A percentile compares a stretch with the other conserved stretches of the same genome.
phyloP scores from a whole-genome alignment of 2,329 filamentous ascomycete genomes.

The Coniochaeta sp. region DNA sequence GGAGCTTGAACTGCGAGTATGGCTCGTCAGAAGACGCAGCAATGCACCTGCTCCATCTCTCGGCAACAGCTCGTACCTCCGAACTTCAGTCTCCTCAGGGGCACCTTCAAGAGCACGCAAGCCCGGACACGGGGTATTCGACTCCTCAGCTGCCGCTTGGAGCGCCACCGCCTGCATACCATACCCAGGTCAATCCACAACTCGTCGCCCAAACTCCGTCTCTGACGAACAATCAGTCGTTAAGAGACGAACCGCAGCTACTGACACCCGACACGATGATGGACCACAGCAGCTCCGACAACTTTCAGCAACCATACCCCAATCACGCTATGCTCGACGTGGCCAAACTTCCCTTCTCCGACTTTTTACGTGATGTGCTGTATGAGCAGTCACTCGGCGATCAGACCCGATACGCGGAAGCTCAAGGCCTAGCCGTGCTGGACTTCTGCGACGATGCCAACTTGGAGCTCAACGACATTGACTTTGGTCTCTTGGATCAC shows the following conservation, averaged over 20 bases:
- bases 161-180: neutral
- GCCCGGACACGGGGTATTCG: conserved; percentile 8
- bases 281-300: conserved; percentile 19
- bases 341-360: conserved; percentile 35
- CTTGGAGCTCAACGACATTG: conserved; percentile 43
- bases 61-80: conserved; percentile 25
- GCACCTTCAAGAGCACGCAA: conserved; percentile 5
- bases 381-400: conserved; percentile 35
- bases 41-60: conserved; percentile 36
- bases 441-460: conserved; percentile 43
- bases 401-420: conserved; percentile 26
- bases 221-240: conserved; percentile 15
- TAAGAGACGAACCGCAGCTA: conserved; percentile 26
- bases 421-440: conserved; percentile 35
- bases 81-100: conserved; percentile 6
- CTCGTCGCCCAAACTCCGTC: conserved; percentile 16
- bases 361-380: conserved; percentile 44
- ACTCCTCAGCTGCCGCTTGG: neutral
- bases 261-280: conserved; percentile 25
- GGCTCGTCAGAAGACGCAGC: conserved; percentile 30
- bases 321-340: conserved; percentile 16
- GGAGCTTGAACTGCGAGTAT: conserved; percentile 38
- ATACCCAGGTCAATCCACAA: conserved; percentile 12
- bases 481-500: conserved; percentile 42
- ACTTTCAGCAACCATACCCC: conserved; percentile 11